Evolutionary conservation across 495 filamentous ascomycete species (phyloP).

Genomic region (Neurospora sp.): DNA sequence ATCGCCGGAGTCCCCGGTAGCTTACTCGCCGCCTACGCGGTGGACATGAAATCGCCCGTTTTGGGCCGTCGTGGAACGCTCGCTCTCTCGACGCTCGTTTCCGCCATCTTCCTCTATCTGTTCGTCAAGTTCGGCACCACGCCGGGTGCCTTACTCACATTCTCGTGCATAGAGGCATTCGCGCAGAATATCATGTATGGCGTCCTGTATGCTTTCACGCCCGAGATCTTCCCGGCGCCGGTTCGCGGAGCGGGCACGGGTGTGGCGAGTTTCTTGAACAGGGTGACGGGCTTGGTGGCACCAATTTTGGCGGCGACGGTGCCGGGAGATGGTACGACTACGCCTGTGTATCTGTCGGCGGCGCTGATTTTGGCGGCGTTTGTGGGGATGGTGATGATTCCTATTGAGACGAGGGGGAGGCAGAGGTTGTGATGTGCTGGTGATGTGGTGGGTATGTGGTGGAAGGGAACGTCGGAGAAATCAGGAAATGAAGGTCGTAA

Average conservation of each 20-base stretch:
- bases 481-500: background rate
- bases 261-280: constrained; percentile 61
- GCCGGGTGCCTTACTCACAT: constrained; percentile 52
- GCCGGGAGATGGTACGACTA: constrained; percentile 54
- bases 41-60: constrained; percentile 52
- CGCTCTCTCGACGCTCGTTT: constrained; percentile 53
- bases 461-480: background rate
- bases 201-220: constrained; percentile 78
- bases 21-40: constrained; percentile 57
- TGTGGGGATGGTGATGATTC: constrained; percentile 50
- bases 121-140: constrained; percentile 49
- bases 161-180: constrained; percentile 69
- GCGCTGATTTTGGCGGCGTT: constrained; percentile 59
- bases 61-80: constrained; percentile 69
- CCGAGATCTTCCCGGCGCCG: constrained; percentile 73
- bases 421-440: constrained; percentile 46
- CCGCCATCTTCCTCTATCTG: constrained; percentile 62
- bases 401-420: constrained; percentile 66
- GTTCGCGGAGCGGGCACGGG: constrained; percentile 73
- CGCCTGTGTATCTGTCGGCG: constrained; percentile 65
- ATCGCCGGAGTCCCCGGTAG: constrained; percentile 63
- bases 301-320: constrained; percentile 65
- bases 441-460: background rate
- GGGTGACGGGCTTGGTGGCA: constrained; percentile 63
- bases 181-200: constrained; percentile 75